Evolutionary conservation across 78 protist genomes (phyloP).

Genomic region (Salpingoeca rosetta): DNA sequence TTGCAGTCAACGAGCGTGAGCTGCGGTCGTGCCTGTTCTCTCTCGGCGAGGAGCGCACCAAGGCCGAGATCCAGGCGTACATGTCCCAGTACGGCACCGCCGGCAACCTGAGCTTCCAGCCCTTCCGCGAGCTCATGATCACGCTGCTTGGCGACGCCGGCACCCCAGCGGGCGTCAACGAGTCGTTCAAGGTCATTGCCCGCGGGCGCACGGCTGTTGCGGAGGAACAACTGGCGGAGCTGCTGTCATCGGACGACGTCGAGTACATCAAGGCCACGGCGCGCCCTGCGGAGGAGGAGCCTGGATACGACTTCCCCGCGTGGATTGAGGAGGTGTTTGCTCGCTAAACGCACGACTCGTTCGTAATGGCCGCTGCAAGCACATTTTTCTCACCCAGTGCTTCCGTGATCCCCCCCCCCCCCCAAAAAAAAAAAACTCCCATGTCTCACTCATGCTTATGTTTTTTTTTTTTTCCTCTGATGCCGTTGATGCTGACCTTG

Average conservation of each 20-base stretch:
- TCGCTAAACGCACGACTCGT: too few species aligned
- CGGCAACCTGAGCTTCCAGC: not conserved
- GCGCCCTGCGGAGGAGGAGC: not conserved
- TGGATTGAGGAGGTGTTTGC: not conserved
- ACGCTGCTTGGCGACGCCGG: not conserved
- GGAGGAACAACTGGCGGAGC: not conserved
- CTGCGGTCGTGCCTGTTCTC: not conserved
- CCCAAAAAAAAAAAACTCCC: too few species aligned
- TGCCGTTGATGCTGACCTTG: too few species aligned
- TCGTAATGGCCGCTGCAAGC: too few species aligned
- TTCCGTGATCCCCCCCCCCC: too few species aligned
- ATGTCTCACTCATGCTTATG: too few species aligned
- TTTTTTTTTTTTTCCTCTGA: too few species aligned
- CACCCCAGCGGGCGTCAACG: not conserved
- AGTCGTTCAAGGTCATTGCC: not conserved
- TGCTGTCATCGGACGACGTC: not conserved
- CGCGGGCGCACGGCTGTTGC: not conserved
- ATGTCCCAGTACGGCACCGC: not conserved
- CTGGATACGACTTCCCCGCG: not conserved
- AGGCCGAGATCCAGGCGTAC: not conserved
- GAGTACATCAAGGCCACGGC: not conserved
- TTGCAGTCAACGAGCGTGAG: not conserved
- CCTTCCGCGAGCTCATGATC: not conserved
- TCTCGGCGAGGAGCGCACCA: not conserved
- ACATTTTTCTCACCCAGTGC: too few species aligned